phyloP scores from a whole-genome alignment of 2,329 filamentous ascomycete species.

The Fusarium sp. region DNA sequence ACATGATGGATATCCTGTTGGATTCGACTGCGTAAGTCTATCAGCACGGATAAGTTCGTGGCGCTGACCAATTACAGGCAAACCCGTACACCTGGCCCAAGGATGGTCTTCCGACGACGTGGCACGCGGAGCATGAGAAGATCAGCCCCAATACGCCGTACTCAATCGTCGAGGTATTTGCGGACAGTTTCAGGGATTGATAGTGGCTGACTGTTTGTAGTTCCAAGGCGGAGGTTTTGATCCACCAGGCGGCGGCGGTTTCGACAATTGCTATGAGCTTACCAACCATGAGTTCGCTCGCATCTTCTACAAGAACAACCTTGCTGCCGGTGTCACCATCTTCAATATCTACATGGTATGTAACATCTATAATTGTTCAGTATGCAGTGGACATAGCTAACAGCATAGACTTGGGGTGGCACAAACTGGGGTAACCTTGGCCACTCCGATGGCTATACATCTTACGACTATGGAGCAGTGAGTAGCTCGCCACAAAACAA shows the following conservation, averaged over 20 bases:
- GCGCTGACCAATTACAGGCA: constrained; percentile 35
- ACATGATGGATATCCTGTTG: constrained; percentile 70
- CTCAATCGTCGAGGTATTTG: constrained; percentile 57
- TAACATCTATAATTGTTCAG: fast-evolving
- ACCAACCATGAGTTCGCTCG: constrained; percentile 78
- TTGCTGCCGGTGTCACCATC: constrained; percentile 72
- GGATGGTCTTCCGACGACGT: constrained; percentile 53
- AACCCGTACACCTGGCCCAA: constrained; percentile 58
- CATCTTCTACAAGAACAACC: constrained; percentile 82
- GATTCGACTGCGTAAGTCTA: constrained; percentile 61
- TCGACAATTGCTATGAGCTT: constrained; percentile 71
- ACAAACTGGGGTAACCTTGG: constrained; percentile 88
- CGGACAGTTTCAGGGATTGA: fast-evolving
- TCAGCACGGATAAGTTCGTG: fast-evolving
- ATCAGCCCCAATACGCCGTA: constrained; percentile 74
- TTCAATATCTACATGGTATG: constrained; percentile 77
- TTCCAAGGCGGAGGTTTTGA: constrained; percentile 79
- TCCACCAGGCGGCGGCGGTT: constrained; percentile 77
- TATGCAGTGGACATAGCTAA: neutral
- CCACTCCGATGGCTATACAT: constrained; percentile 71
- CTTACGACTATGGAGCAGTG: constrained; percentile 63
- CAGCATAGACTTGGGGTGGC: constrained; percentile 70
- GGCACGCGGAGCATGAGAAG: constrained; percentile 62
- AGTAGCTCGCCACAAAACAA: constrained; percentile 2
- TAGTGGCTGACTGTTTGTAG: constrained; percentile 42